A percentile compares a stretch with the other conserved stretches of the same genome.
phyloP scores from a whole-genome alignment of 768 basidiomycete genomes.

The Trametes cingulata region DNA sequence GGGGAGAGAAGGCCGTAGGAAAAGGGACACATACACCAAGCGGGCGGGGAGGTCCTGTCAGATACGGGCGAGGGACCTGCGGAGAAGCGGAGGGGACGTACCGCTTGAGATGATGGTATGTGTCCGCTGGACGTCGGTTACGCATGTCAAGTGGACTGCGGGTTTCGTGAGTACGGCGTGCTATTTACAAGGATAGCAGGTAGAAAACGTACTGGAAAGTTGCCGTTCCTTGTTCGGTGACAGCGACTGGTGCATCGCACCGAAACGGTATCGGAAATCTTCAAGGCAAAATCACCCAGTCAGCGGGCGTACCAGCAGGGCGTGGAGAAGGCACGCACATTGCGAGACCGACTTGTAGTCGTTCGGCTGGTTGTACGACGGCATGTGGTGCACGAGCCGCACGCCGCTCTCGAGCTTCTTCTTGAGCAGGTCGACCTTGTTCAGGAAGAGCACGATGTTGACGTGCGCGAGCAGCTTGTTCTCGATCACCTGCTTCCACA shows the following conservation, averaged over 20 bases:
- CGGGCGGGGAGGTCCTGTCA: neutral
- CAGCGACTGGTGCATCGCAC: constrained; percentile 62
- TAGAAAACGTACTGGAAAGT: constrained; percentile 57
- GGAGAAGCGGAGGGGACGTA: constrained; percentile 29
- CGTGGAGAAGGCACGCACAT: constrained; percentile 47
- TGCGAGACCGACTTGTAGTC: constrained; percentile 76
- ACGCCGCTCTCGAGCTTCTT: constrained; percentile 78
- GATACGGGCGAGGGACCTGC: neutral
- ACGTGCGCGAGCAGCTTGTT: constrained; percentile 74
- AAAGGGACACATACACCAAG: neutral
- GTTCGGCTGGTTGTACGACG: constrained; percentile 73
- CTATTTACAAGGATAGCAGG: neutral
- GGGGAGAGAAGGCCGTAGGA: neutral
- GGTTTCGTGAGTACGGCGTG: neutral
- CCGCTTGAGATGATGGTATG: constrained; percentile 73
- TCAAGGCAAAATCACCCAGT: neutral
- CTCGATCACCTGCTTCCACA: constrained; percentile 74
- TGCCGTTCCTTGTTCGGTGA: constrained; percentile 74
- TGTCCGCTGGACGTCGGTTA: constrained; percentile 78
- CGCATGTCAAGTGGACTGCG: constrained; percentile 76
- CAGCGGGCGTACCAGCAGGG: neutral
- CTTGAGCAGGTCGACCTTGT: constrained; percentile 79
- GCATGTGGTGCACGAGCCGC: constrained; percentile 65
- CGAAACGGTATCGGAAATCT: constrained; percentile 80
- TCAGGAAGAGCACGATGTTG: constrained; percentile 79